A percentile compares a stretch with the other conserved stretches of the same genome.
These are phyloP conservation scores for Penicillium samsonianum DNA, from an alignment of 495 filamentous ascomycete genomes.

Conservation along the genomic window DNA sequence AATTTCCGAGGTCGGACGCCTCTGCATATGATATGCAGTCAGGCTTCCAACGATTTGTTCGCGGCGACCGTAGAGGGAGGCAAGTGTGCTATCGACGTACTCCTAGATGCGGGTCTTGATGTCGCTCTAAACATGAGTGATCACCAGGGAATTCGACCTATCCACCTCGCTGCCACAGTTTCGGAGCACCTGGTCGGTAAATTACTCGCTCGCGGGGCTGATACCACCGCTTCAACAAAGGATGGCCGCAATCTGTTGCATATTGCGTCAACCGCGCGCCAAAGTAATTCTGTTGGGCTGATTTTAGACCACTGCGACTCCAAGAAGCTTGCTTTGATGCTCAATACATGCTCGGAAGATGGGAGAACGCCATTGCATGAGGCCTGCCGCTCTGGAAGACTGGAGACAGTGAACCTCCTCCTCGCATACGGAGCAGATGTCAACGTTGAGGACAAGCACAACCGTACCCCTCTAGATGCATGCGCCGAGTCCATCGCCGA, in stretches of 20 bases:
- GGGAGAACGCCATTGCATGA: slow-evolving; percentile 34
- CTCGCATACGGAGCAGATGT: slow-evolving; percentile 36
- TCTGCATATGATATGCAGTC: slow-evolving; percentile 25
- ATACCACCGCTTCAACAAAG: slow-evolving; percentile 24
- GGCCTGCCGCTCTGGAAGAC: slow-evolving; percentile 39
- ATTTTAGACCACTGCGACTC: slow-evolving; percentile 31
- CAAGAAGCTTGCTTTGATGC: slow-evolving; percentile 5
- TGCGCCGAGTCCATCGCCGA: slow-evolving; percentile 18
- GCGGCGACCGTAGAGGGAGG: neutral
- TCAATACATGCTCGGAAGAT: slow-evolving; percentile 21
- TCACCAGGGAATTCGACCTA: slow-evolving; percentile 21
- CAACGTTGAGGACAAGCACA: slow-evolving; percentile 6
- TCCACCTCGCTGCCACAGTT: slow-evolving; percentile 38
- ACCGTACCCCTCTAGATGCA: slow-evolving; percentile 8
- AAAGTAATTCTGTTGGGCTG: slow-evolving; percentile 40
- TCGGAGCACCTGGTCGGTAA: slow-evolving; percentile 32
- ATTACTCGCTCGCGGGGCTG: slow-evolving; percentile 40
- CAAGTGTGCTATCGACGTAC: slow-evolving; percentile 13
- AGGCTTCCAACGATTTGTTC: slow-evolving; percentile 15
- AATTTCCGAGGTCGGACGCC: slow-evolving; percentile 30
- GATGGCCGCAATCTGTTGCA: slow-evolving; percentile 41
- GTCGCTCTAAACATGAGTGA: slow-evolving; percentile 13
- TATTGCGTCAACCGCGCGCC: slow-evolving; percentile 36
- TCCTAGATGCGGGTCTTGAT: slow-evolving; percentile 13
- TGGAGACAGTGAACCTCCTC: slow-evolving; percentile 36